Evolutionary conservation across 1,139 yeast species (phyloP).

Genomic region (Taphrina wiesneri): DNA sequence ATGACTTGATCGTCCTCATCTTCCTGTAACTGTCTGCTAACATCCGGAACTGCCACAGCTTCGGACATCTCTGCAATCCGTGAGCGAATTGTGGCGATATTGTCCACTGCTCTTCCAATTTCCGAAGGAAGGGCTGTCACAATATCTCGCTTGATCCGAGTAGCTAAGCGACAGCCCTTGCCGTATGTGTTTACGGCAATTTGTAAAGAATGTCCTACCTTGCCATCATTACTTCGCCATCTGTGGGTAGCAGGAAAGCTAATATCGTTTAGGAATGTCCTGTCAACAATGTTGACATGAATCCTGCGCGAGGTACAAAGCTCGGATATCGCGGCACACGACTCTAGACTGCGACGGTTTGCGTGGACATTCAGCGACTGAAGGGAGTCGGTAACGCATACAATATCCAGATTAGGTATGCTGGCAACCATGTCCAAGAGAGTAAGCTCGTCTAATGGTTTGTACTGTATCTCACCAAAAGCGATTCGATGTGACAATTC

Average conservation of each 20-base stretch:
- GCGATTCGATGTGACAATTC: conserved; percentile 11
- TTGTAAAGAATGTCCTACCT: conserved; percentile 71
- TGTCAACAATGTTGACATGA: conserved; percentile 78
- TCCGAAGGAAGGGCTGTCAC: conserved; percentile 65
- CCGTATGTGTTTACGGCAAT: conserved; percentile 85
- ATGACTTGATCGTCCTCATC: conserved; percentile 21
- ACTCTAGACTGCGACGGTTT: neutral
- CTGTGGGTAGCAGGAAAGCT: conserved; percentile 66
- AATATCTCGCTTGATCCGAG: conserved; percentile 74
- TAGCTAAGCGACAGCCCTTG: conserved; percentile 84
- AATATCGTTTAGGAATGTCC: conserved; percentile 71
- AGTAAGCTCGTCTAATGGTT: neutral
- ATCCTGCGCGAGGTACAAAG: conserved; percentile 50
- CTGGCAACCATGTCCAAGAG: neutral
- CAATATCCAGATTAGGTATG: conserved; percentile 7
- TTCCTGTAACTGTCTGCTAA: neutral
- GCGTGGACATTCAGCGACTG: neutral
- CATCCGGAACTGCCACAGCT: conserved; percentile 45
- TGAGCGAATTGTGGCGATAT: conserved; percentile 53
- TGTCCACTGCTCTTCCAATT: conserved; percentile 51
- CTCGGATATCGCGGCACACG: conserved; percentile 9
- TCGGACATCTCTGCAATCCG: conserved; percentile 68
- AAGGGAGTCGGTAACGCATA: conserved; percentile 25
- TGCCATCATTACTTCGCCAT: conserved; percentile 12
- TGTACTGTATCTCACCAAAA: conserved; percentile 5